Base-by-base conservation (phyloP, 345 rosid genomes). In the Microthlaspi erraticum region DNA sequence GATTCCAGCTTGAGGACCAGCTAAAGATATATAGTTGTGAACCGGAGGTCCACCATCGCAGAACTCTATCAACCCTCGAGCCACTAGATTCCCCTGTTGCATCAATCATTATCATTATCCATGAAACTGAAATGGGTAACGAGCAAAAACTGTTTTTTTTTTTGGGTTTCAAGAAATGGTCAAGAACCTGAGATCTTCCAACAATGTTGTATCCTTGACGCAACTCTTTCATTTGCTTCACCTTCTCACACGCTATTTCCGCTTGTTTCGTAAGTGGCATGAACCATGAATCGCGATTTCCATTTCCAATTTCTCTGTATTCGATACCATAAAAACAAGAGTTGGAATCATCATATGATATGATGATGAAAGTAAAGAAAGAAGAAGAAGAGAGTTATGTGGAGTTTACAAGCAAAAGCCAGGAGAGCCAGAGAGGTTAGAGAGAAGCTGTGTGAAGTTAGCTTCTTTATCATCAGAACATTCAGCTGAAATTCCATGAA, bases 1-100 rank as follows among this genome's bases (percentile, higher is more conserved):
- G 46, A 93, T 82, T 13, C 99, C 99, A 76, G 99, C 97, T 79
- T 94, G 96, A 65, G 97, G 99, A 66, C 98, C 99, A 50, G 80
- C 99, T 55, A 94, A 77, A 20, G 99, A 91, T 74, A 94, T 71
- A 64, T 81, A 91, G 78, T 91, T 94, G 76, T 78, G 79, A 32
- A 94, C 93, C n/a, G 81, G 90, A 59, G 97, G 97, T 19, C 85
- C 90, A 43, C 80, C 96, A 2, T 89, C 86, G 48, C 99, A 94
- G 68, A 86, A 86, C 85, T 94, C 90, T 34, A 91, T 48, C 48
- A 94, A 86, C 7, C 93, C 99, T 50, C 96, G 88, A 23, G 84
- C 99, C 41, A 94, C 93, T 73, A 94, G 81, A 74, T 88, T 94
- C 13, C 99, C 99, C 97, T 93, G 91, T 76, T 61, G 7, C 57